phyloP scores from a whole-genome alignment of 225 moss, liverwort and hornwort genomes.

The Pseudoscleropodium purum region DNA sequence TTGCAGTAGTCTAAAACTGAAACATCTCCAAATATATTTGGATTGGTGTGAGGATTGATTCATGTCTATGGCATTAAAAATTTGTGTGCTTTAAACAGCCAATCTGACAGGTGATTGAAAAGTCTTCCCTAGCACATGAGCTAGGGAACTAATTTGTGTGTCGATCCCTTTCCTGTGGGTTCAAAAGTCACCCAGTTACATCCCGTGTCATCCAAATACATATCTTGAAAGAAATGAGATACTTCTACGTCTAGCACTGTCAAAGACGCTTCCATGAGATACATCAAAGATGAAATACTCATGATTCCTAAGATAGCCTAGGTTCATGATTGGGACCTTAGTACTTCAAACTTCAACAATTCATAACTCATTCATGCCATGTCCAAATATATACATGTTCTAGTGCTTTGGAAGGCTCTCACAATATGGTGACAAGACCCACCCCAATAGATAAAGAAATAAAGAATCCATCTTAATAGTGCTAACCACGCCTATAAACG shows the following conservation, averaged over 20 bases:
- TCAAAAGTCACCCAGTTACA: background rate
- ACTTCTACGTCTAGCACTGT: background rate
- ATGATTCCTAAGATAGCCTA: background rate
- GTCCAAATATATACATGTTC: background rate
- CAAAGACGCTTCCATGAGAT: background rate
- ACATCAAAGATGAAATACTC: background rate
- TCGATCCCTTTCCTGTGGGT: background rate
- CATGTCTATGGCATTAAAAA: background rate
- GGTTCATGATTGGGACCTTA: background rate
- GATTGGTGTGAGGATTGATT: background rate
- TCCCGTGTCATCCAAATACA: background rate
- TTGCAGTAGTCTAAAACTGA: background rate
- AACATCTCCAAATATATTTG: background rate
- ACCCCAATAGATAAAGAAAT: background rate
- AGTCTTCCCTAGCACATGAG: background rate
- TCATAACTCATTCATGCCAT: background rate
- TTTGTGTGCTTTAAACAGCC: background rate
- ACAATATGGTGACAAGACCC: background rate
- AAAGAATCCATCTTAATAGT: background rate
- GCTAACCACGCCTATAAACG: background rate
- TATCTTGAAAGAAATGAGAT: background rate
- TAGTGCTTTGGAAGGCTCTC: background rate
- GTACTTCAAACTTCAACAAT: background rate
- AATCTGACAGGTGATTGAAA: background rate
- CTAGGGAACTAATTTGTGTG: background rate